Percentiles rank a stretch among this genome's conserved stretches.
phyloP scores from a whole-genome alignment of 1,284 basidiomycete species.

The Irpex sp. region DNA sequence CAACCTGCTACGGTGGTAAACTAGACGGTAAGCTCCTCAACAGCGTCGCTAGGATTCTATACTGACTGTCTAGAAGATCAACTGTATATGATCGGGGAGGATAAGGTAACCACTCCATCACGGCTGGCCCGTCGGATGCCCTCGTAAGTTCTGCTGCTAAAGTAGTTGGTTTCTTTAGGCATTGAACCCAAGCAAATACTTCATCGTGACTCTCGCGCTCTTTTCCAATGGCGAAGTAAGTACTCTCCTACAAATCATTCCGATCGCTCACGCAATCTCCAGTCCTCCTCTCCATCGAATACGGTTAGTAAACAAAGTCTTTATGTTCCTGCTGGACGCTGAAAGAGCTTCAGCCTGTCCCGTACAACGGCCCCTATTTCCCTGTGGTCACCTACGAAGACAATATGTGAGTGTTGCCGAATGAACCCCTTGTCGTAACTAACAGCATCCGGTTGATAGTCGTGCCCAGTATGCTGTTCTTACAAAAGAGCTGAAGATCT shows the following conservation, averaged over 20 bases:
- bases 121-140: too few relatives aligned
- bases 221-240: constrained; percentile 58
- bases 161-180: constrained; percentile 26
- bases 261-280: neutral
- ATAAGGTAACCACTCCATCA: constrained; percentile 31
- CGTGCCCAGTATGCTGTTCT: constrained; percentile 55
- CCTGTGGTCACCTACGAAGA: constrained; percentile 47
- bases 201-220: constrained; percentile 52
- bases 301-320: neutral
- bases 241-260: constrained; percentile 1
- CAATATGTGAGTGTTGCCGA: constrained; percentile 45
- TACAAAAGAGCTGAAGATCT: constrained; percentile 43
- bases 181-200: constrained; percentile 48
- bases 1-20: constrained; percentile 32
- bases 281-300: constrained; percentile 56
- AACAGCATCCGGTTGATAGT: constrained; percentile 24
- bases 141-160: too few relatives aligned
- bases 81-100: constrained; percentile 46
- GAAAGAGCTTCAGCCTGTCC: constrained; percentile 27
- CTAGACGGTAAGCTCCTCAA: constrained; percentile 26
- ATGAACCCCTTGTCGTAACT: neutral
- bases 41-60: neutral
- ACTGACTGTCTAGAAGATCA: constrained; percentile 33
- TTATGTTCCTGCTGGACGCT: neutral
- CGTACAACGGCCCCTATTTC: constrained; percentile 41